A percentile compares a stretch with the other conserved stretches of the same genome.
Conservation (phyloP, 495 filamentous ascomycete genomes). For the Podospora comata region DNA sequence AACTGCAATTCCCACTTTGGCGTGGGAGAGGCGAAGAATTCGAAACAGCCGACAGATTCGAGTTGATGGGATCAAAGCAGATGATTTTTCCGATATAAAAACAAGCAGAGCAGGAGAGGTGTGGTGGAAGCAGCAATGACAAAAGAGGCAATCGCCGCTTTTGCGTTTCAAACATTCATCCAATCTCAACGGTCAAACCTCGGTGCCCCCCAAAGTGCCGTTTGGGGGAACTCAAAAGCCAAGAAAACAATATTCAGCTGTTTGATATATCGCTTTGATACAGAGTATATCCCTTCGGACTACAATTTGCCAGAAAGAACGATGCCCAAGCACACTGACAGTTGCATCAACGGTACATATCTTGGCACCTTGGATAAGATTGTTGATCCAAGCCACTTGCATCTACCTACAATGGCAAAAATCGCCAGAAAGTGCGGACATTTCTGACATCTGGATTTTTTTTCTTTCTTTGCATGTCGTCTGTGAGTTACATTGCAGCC, state of each 20-base stretch:
- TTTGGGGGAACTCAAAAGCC: too few species aligned
- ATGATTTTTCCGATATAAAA: not conserved
- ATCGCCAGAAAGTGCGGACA: not conserved
- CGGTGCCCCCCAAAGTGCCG: not conserved
- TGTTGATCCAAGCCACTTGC: constrained; percentile 22
- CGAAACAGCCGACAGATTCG: not conserved
- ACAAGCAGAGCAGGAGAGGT: not conserved
- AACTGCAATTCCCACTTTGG: not conserved
- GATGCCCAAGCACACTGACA: constrained; percentile 14
- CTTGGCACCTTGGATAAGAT: constrained; percentile 39
- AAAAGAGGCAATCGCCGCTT: not conserved
- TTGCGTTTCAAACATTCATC: not conserved
- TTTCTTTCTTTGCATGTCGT: not conserved
- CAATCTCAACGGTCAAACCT: not conserved
- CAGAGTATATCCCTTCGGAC: not conserved
- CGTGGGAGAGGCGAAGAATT: not conserved
- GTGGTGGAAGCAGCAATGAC: not conserved
- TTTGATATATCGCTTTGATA: not conserved
- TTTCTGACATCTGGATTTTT: not conserved
- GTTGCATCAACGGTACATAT: constrained; percentile 22
- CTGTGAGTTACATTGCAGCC: not conserved
- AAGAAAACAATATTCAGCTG: not conserved
- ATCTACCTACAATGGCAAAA: not conserved
- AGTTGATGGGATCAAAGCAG: not conserved
- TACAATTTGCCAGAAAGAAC: not conserved